Evolutionary conservation across 2,329 filamentous ascomycete species (phyloP), one percentile per base, ranked within the genome.

Genomic region (Trichoderma semiorbis): DNA sequence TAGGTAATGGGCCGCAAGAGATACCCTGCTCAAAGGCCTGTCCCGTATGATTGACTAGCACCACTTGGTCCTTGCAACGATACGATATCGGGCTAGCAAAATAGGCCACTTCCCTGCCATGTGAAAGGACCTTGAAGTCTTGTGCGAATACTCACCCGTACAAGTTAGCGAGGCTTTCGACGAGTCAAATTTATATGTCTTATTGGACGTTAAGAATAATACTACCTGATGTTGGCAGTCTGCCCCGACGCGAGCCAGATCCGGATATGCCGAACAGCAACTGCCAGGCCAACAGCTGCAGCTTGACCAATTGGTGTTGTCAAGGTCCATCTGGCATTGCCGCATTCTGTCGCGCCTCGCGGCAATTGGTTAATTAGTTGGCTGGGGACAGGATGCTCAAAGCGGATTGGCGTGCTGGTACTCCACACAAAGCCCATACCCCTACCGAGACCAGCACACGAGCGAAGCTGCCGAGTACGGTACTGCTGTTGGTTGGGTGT

Each of bases 271-370:
- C 64, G 64, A 58, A 34, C 34, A 30, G 3, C 26, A 24, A 32
- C 26, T 28, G 36, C 61, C 32, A 55, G 26, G 50, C 24, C 24
- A 43, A 43, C 6, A 11, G 18, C 32, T 43, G 64, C 64, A 67
- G 64, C 32, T 28, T 18, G 60, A 63, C 36, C n/a, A 43, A 63
- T 63, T 26, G 60, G 60, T 60, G 28, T 60, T 34, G 34, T 47
- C 60, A 39, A 47, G 60, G 60, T 10, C 21, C 28, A 28, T 26
- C 18, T 28, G 43, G 64, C 64, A 67, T 30, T 67, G 34, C 64
- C 64, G 64, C 34, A 58, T 43, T 57, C 32, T 67, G 32, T 57
- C 64, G 53, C 50, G 32, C 50, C 36, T 67, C 64, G 64, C 64
- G 64, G 64, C 64, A 67, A 58, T 67, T 67, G 64, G 53, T 58